Conservation (phyloP, 345 rosid genomes). For the Capsella bursapastoris region DNA sequence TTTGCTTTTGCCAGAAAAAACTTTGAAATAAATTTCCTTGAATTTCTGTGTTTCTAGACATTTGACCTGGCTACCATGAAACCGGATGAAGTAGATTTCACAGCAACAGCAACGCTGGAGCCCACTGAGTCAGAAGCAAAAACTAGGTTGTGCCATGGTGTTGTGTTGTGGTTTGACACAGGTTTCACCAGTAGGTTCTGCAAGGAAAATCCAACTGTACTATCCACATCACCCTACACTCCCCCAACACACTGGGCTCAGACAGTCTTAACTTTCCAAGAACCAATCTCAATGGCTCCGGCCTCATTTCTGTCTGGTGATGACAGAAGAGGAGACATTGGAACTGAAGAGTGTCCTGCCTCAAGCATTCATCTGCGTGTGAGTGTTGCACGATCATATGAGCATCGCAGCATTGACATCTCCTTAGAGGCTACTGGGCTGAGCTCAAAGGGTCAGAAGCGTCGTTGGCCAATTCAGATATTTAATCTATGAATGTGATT, state of each 20-base stretch:
- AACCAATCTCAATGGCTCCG: slow-evolving; percentile 78
- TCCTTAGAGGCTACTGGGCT: slow-evolving; percentile 72
- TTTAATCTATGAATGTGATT: slow-evolving; percentile 59
- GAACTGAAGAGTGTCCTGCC: slow-evolving; percentile 65
- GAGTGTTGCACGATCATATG: slow-evolving; percentile 77
- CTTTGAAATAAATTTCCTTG: neutral
- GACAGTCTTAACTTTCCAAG: slow-evolving; percentile 77
- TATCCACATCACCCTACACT: slow-evolving; percentile 86
- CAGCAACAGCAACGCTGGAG: slow-evolving; percentile 52
- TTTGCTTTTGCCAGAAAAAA: neutral
- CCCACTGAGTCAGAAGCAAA: slow-evolving; percentile 31
- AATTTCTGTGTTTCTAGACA: slow-evolving; percentile 49
- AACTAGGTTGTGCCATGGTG: slow-evolving; percentile 65
- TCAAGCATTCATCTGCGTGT: slow-evolving; percentile 64
- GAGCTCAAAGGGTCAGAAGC: slow-evolving; percentile 57
- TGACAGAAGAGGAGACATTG: slow-evolving; percentile 52
- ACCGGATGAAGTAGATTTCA: slow-evolving; percentile 90
- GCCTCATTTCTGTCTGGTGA: slow-evolving; percentile 38
- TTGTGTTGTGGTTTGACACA: slow-evolving; percentile 90
- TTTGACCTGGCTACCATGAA: slow-evolving; percentile 88
- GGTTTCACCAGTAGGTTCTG: slow-evolving; percentile 89
- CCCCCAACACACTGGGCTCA: slow-evolving; percentile 94
- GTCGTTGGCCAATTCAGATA: slow-evolving; percentile 74
- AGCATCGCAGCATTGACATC: slow-evolving; percentile 86
- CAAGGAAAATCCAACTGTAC: slow-evolving; percentile 71